Evolutionary conservation across 148 eudicot species (phyloP).

Genomic region (Simmondsia chinensis): DNA sequence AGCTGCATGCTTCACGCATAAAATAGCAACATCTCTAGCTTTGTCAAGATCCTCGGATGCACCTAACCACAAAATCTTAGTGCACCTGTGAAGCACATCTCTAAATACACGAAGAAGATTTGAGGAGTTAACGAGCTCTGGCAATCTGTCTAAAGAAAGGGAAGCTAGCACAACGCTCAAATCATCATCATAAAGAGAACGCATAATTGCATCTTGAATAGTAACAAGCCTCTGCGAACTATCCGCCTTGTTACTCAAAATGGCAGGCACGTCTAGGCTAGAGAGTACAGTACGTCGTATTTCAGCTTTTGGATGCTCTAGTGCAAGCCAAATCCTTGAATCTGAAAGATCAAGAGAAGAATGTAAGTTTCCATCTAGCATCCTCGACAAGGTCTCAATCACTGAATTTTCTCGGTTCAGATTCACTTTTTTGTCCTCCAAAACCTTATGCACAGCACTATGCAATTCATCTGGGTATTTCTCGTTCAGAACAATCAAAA

Average conservation of each 20-base stretch:
- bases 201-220: conserved; percentile 57
- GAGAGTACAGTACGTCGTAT: conserved; percentile 49
- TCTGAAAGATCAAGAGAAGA: conserved; percentile 39
- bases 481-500: conserved; percentile 36
- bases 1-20: conserved; percentile 45
- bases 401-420: conserved; percentile 38
- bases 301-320: conserved; percentile 88
- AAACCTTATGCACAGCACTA: conserved; percentile 48
- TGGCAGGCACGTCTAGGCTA: conserved; percentile 39
- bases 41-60: conserved; percentile 25
- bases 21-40: conserved; percentile 40
- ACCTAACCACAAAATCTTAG: conserved; percentile 39
- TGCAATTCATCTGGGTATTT: conserved; percentile 63
- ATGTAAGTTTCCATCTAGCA: conserved; percentile 45
- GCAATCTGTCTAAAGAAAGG: conserved; percentile 43
- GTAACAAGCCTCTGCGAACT: conserved; percentile 46
- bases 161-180: conserved; percentile 67
- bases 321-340: conserved; percentile 69
- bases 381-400: conserved; percentile 49
- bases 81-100: conserved; percentile 56
- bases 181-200: conserved; percentile 67
- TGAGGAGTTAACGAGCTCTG: conserved; percentile 29
- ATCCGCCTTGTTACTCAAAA: conserved; percentile 30
- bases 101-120: conserved; percentile 40
- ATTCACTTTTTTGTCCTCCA: conserved; percentile 50